Evolutionary conservation across 768 basidiomycete species (phyloP), one percentile per base, ranked within the genome.

Genomic region (Tylopilus rubrobrunneus): DNA sequence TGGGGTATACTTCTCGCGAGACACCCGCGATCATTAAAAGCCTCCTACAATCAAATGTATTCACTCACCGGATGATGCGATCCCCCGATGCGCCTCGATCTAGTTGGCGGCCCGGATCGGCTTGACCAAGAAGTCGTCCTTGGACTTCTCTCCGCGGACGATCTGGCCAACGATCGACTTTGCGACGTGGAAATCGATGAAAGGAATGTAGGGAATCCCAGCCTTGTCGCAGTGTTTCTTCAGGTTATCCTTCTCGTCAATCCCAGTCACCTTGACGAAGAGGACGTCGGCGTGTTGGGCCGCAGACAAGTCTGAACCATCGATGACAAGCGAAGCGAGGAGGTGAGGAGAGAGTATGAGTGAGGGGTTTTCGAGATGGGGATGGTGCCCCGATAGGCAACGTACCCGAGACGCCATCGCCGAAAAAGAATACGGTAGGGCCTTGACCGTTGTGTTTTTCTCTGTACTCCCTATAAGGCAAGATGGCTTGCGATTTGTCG

Each of bases 401-500:
- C 80, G 40, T 54, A 90, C 92, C 93, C 52, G 92, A 94, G 47
- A 97, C 97, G 33, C 97, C 97, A 67, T 99, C 97, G 0, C 97
- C 97, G 58, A 97, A 95, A 82, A 97, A 99, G 73, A 99, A 96
- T 10, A 96, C 75, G 2, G 81, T 85, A 3, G 97, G 96, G 7
- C 65, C 65, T 15, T 43, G 59, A 17, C 59, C 62, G 5, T 50
- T 44, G 50, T 65, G 61, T 17, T 47, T 14, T 7, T 36, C 5
- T 55, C 65, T 58, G 5, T 85, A 83, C 45, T 82, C 67, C 7
- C 74, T 61, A 73, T 98, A 99, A 0, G 92, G 95, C 33, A 95
- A 74, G 61, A 98, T 98, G 3, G 96, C 92, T 61, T 86, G 87
- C 7, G 89, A 92, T 74, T 99, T 99, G 73, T 99, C 97, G 67